These are phyloP conservation scores for Lavandula angustifolia DNA, from an alignment of 257 asterid species.

Conservation along the genomic window DNA sequence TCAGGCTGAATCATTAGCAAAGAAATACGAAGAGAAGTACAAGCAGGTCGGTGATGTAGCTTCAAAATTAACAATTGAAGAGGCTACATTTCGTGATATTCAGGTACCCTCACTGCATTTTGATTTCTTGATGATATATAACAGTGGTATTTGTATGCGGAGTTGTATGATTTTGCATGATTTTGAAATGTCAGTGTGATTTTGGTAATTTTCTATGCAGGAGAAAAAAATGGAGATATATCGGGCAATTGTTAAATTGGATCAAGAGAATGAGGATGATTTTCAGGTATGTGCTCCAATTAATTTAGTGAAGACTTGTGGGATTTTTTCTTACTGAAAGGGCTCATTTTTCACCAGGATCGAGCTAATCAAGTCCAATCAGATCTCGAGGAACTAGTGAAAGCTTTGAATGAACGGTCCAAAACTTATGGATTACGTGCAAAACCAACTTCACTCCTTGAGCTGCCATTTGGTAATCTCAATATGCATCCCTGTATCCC, in stretches of 20 bases:
- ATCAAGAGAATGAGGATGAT: constrained; percentile 69
- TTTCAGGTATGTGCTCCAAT: constrained; percentile 55
- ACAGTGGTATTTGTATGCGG: not conserved
- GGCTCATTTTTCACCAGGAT: constrained; percentile 54
- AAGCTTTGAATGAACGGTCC: constrained; percentile 83
- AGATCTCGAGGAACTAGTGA: constrained; percentile 84
- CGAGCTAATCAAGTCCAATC: constrained; percentile 65
- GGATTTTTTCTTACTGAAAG: constrained; percentile 29
- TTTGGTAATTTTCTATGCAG: constrained; percentile 41
- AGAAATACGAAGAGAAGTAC: constrained; percentile 92
- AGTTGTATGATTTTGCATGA: constrained; percentile 25
- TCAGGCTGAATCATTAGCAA: constrained; percentile 80
- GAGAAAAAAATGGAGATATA: constrained; percentile 95
- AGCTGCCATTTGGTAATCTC: constrained; percentile 85
- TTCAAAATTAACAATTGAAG: constrained; percentile 87
- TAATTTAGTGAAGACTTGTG: constrained; percentile 28
- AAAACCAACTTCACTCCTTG: constrained; percentile 80
- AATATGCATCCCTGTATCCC: constrained; percentile 13
- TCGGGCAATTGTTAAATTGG: constrained; percentile 77
- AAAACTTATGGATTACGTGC: constrained; percentile 92
- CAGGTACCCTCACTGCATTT: constrained; percentile 56
- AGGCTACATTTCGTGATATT: constrained; percentile 94
- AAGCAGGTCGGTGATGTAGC: constrained; percentile 91
- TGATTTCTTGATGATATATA: constrained; percentile 16
- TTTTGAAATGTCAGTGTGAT: constrained; percentile 32